Base-by-base conservation (phyloP, 73 alveolate genomes). In the Blepharisma japonicum region DNA sequence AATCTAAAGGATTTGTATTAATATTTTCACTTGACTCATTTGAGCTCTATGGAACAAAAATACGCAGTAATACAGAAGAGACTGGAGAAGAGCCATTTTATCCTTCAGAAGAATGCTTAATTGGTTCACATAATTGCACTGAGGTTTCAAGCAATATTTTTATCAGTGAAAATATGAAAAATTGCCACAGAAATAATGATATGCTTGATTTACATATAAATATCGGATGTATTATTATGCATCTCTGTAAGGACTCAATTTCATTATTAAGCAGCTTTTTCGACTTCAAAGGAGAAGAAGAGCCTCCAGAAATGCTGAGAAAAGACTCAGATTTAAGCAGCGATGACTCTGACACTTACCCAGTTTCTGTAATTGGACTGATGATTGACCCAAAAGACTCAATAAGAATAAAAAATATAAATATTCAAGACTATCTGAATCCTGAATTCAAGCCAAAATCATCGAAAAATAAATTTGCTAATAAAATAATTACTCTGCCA, bases 151-250 rank as follows among this genome's bases (percentile, higher is more conserved):
- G 46, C 14, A n/a, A n/a, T 8, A 9, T 61, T 61, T 61, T 14
- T 61, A 18, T 61, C 18, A 39, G 47, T 8, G 46, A 61, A 9
- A 39, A 61, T 8, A 25, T 61, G 47, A n/a, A 39, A 14, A 61
- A n/a, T 9, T 25, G n/a, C 3, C 18, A 8, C 47, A 14, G 14
- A 25, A 14, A 18, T 8, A 61, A 5, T 4, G 18, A 25, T 14
- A 8, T 61, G 47, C 11, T 61, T 9, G 74, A 61, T 25, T n/a
- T 61, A 39, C 48, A 61, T 18, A 25, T 61, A 25, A 61, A 61
- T 25, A 2, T 61, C 3, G 74, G 74, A 2, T 14, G 50, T 5
- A 25, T 61, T 20, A 18, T 61, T 20, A 11, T 61, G 50, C 74
- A 61, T 61, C 38, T 61, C 23, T 20, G 18, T 20, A 14, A n/a